phyloP scores from a whole-genome alignment of 1,139 yeast species.

The Yamadazyma diospyri region DNA sequence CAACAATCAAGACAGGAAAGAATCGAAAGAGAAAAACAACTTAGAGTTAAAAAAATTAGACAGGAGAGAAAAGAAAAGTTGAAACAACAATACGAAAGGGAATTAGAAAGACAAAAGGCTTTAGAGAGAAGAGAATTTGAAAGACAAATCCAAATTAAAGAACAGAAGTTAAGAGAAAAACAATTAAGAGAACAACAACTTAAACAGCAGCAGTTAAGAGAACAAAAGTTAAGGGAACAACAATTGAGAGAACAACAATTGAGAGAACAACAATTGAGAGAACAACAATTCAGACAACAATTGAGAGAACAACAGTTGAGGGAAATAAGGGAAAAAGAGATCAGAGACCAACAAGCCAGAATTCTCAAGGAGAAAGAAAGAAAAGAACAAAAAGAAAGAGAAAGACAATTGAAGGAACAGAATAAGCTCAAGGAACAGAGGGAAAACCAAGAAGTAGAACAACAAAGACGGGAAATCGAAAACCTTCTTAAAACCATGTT shows the following conservation, averaged over 20 bases:
- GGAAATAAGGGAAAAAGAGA: neutral
- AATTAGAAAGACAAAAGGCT: slow-evolving; percentile 22
- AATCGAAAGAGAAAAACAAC: slow-evolving; percentile 9
- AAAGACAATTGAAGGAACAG: slow-evolving; percentile 19
- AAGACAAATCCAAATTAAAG: slow-evolving; percentile 17
- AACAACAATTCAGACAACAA: slow-evolving; percentile 3
- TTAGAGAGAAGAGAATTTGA: slow-evolving; percentile 14
- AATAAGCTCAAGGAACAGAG: slow-evolving; percentile 3
- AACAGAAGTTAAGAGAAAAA: slow-evolving; percentile 23
- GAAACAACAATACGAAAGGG: slow-evolving; percentile 15
- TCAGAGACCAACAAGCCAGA: slow-evolving; percentile 13
- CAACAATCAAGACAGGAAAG: slow-evolving; percentile 6
- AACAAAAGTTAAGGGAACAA: slow-evolving; percentile 11
- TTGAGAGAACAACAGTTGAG: neutral
- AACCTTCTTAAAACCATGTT: slow-evolving; percentile 14
- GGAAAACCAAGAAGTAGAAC: slow-evolving; percentile 6
- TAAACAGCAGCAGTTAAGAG: slow-evolving; percentile 6
- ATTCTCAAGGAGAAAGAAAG: slow-evolving; percentile 13
- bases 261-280: slow-evolving; percentile 5
- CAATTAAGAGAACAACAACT: slow-evolving; percentile 1
- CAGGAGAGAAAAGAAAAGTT: slow-evolving; percentile 8
- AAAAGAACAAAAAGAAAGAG: slow-evolving; percentile 16
- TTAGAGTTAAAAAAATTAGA: slow-evolving; percentile 9
- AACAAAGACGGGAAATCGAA: slow-evolving; percentile 14
- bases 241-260: slow-evolving; percentile 24